phyloP scores from a whole-genome alignment of 1,284 basidiomycete species.

The Vanrija sp. region DNA sequence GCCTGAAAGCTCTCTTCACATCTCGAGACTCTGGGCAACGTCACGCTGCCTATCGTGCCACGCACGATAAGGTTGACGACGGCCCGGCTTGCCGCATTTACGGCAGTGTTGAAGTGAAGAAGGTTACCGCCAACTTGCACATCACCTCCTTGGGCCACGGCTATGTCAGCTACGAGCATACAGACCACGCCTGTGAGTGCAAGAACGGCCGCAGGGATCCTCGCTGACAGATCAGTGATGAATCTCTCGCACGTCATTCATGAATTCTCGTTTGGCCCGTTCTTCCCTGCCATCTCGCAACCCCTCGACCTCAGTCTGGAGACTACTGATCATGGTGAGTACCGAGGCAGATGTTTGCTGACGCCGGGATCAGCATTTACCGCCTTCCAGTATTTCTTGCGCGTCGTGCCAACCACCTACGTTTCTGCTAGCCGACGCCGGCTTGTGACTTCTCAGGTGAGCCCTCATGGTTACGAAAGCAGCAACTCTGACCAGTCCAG shows the following conservation, averaged over 20 bases:
- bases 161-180: slow-evolving; percentile 80
- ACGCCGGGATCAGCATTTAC: slow-evolving; percentile 64
- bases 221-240: slow-evolving; percentile 62
- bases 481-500: slow-evolving; percentile 49
- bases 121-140: slow-evolving; percentile 86
- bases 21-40: slow-evolving; percentile 51
- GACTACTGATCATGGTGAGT: slow-evolving; percentile 70
- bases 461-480: background rate
- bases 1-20: slow-evolving; percentile 38
- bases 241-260: slow-evolving; percentile 94
- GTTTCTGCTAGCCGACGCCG: slow-evolving; percentile 61
- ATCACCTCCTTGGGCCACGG: slow-evolving; percentile 92
- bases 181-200: slow-evolving; percentile 68
- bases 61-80: slow-evolving; percentile 63
- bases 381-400: slow-evolving; percentile 93
- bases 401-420: slow-evolving; percentile 92
- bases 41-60: slow-evolving; percentile 60
- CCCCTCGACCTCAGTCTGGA: slow-evolving; percentile 90
- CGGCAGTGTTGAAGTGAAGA: slow-evolving; percentile 79
- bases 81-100: slow-evolving; percentile 77
- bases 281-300: slow-evolving; percentile 92
- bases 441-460: slow-evolving; percentile 62
- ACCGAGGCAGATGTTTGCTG: background rate
- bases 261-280: slow-evolving; percentile 94
- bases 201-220: background rate